These are phyloP conservation scores for Cichorium intybus DNA, from an alignment of 140 eudicot genomes.

Conservation along the genomic window DNA sequence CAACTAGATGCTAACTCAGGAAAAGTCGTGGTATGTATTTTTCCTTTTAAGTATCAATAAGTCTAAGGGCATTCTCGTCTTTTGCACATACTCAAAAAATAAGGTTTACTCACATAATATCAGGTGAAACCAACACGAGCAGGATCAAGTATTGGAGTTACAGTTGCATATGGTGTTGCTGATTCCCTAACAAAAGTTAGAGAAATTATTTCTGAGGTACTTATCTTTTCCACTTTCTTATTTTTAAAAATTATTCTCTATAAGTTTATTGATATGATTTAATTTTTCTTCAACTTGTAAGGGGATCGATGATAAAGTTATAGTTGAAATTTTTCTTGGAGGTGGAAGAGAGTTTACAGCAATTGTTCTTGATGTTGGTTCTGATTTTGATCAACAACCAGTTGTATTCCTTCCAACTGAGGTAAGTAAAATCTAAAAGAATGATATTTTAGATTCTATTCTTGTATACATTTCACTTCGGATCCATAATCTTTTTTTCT, in stretches of 20 bases:
- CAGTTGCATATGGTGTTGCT: constrained; percentile 85
- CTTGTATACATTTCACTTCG: constrained; percentile 1
- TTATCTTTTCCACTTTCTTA: constrained; percentile 12
- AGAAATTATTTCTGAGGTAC: constrained; percentile 69
- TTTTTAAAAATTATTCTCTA: neutral
- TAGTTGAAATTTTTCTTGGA: constrained; percentile 82
- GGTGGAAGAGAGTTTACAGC: constrained; percentile 95
- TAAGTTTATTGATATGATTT: constrained; percentile 9
- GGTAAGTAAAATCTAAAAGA: constrained; percentile 33
- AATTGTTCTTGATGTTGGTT: constrained; percentile 85
- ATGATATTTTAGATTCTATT: neutral
- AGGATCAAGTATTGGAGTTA: constrained; percentile 95
- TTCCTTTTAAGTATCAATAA: neutral
- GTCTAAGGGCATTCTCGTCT: neutral
- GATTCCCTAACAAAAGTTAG: constrained; percentile 69
- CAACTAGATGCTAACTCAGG: constrained; percentile 62
- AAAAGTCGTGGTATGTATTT: constrained; percentile 77
- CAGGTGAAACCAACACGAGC: constrained; percentile 98
- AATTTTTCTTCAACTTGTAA: constrained; percentile 27
- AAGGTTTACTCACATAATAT: constrained; percentile 18
- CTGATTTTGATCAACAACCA: constrained; percentile 60
- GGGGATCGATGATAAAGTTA: constrained; percentile 88
- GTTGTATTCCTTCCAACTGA: constrained; percentile 85
- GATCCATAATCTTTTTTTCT: neutral
- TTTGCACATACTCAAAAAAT: neutral